Conservation (phyloP, 2,329 filamentous ascomycete species). For the Colletotrichum sp. region DNA sequence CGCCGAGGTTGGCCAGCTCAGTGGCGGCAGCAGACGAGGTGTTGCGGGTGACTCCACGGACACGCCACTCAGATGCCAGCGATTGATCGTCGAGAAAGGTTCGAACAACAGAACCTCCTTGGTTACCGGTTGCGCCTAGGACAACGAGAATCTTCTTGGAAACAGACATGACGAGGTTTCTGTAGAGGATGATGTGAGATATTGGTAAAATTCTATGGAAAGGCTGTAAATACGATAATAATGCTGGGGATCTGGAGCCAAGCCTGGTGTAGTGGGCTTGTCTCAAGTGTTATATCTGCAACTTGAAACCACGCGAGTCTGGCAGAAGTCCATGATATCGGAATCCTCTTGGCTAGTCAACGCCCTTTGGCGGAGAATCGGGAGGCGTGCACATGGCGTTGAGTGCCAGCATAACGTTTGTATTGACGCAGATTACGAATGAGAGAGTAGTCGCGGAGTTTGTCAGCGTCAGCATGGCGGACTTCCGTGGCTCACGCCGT, state of each 20-base stretch:
- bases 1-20: slow-evolving; percentile 41
- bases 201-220: neutral
- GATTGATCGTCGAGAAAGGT: neutral
- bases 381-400: neutral
- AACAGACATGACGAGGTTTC: neutral
- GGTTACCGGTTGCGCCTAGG: neutral
- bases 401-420: neutral
- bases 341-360: neutral
- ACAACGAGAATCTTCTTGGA: neutral
- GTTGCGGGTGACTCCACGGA: slow-evolving; percentile 54
- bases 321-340: neutral
- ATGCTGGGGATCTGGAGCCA: neutral
- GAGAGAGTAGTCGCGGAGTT: neutral
- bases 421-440: neutral
- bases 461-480: neutral
- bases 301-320: neutral
- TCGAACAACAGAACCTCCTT: neutral
- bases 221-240: neutral
- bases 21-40: slow-evolving; percentile 41
- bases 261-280: neutral
- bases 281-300: neutral
- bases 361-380: neutral
- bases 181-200: neutral
- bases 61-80: neutral
- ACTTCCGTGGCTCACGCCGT: neutral